Evolutionary conservation across 2,329 filamentous ascomycete genomes (phyloP).

Genomic region (Bipolaris gigantea): DNA sequence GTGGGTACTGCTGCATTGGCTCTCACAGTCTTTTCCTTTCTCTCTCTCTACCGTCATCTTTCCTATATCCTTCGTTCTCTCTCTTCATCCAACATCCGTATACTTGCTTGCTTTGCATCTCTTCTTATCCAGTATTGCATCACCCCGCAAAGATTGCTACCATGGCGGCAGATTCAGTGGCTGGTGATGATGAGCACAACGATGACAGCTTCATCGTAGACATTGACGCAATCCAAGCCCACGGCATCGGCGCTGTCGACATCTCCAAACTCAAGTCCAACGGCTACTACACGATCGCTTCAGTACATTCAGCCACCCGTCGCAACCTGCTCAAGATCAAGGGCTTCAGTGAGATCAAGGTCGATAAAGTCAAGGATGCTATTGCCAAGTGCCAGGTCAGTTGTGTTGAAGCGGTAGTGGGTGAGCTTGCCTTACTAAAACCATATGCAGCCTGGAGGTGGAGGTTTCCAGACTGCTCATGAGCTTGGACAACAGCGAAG

Average conservation of each 20-base stretch:
- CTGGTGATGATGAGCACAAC: slow-evolving; percentile 55
- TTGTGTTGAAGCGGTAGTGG: not conserved
- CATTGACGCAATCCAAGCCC: slow-evolving; percentile 66
- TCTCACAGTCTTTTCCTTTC: not conserved
- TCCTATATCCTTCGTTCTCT: not conserved
- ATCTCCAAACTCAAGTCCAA: slow-evolving; percentile 66
- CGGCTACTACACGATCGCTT: slow-evolving; percentile 65
- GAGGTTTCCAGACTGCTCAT: slow-evolving; percentile 66
- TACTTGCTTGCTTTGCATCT: slow-evolving; percentile 8
- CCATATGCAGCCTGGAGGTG: slow-evolving; percentile 54
- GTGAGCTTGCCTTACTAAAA: slow-evolving; percentile 12
- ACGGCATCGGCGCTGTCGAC: slow-evolving; percentile 67
- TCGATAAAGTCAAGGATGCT: slow-evolving; percentile 71
- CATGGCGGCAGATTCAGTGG: slow-evolving; percentile 53
- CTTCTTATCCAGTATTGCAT: slow-evolving; percentile 4
- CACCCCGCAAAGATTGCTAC: slow-evolving; percentile 4
- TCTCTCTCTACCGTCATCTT: not conserved
- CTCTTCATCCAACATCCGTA: slow-evolving; percentile 3
- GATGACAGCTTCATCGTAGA: slow-evolving; percentile 64
- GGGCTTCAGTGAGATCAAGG: slow-evolving; percentile 70
- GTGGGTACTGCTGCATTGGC: not conserved
- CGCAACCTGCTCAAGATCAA: slow-evolving; percentile 67
- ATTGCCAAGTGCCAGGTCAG: slow-evolving; percentile 61
- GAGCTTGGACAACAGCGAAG: slow-evolving; percentile 66
- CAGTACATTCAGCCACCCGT: slow-evolving; percentile 62